Percentiles rank a stretch among this genome's conserved stretches.
These are phyloP conservation scores for Penicillium turbatum DNA, from an alignment of 495 filamentous ascomycete species.

Conservation along the genomic window DNA sequence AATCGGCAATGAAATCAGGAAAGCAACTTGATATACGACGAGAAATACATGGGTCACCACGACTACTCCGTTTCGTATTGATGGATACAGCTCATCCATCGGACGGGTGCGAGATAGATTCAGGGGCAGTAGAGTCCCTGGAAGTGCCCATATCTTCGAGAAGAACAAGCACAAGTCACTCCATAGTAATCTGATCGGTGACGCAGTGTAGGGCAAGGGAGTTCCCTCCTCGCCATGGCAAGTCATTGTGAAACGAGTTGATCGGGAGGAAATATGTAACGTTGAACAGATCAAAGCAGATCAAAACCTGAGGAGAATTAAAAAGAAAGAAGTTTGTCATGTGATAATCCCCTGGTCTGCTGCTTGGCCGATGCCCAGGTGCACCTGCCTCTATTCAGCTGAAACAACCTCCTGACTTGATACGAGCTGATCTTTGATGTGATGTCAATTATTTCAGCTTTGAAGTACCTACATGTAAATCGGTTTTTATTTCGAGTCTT, in stretches of 20 bases:
- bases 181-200: conserved; percentile 51
- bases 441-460: too few species aligned
- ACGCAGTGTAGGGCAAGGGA: conserved; percentile 53
- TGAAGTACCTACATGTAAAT: background rate
- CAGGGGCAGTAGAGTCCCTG: conserved; percentile 51
- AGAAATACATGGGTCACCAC: conserved; percentile 51
- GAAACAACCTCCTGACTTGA: background rate
- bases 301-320: background rate
- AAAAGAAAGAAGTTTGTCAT: background rate
- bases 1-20: conserved; percentile 45
- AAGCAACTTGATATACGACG: conserved; percentile 31
- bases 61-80: conserved; percentile 44
- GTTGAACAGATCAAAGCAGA: background rate
- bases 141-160: conserved; percentile 45
- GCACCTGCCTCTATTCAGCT: too few species aligned
- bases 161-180: conserved; percentile 54
- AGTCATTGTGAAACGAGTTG: conserved; percentile 7
- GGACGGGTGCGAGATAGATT: conserved; percentile 43
- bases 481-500: too few species aligned
- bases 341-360: background rate
- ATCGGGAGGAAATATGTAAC: background rate
- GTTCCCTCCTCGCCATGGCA: conserved; percentile 12
- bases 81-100: conserved; percentile 55
- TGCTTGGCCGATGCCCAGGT: background rate
- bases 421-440: background rate